Conservation (phyloP, 2,329 filamentous ascomycete genomes). For the Fusarium sp. region DNA sequence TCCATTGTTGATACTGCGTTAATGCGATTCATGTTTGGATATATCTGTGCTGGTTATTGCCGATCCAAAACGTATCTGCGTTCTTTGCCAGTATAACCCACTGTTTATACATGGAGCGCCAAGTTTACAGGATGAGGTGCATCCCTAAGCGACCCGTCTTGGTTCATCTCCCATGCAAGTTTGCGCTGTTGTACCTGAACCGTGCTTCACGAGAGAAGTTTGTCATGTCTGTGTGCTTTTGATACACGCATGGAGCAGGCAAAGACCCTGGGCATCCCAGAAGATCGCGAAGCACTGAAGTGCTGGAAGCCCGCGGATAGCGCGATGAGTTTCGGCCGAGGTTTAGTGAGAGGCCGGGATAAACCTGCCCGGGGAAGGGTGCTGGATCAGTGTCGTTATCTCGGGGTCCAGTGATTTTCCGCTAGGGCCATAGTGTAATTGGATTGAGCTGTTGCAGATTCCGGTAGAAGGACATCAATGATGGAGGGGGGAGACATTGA, state of each 20-base stretch:
- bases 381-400: neutral
- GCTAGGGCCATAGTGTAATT: neutral
- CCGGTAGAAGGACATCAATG: neutral
- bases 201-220: constrained; percentile 11
- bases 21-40: neutral
- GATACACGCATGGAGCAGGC: constrained; percentile 25
- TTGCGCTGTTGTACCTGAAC: constrained; percentile 13
- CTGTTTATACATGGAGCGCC: neutral
- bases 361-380: constrained; percentile 9
- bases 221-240: neutral
- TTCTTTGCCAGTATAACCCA: neutral
- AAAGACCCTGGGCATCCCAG: constrained; percentile 21
- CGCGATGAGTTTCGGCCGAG: constrained; percentile 36
- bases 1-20: neutral
- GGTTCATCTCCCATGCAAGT: constrained; percentile 11
- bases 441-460: neutral
- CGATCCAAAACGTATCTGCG: neutral
- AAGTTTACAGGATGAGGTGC: constrained; percentile 19
- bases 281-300: constrained; percentile 22
- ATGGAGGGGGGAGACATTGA: neutral
- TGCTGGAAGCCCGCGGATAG: constrained; percentile 26
- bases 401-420: constrained; percentile 6
- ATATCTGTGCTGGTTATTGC: neutral
- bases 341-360: constrained; percentile 20
- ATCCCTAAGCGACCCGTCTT: constrained; percentile 13